Percentiles rank a stretch among this genome's conserved stretches.
Evolutionary conservation across 2,329 filamentous ascomycete genomes (phyloP).

Genomic region (Lecanoromycetidae sp.): DNA sequence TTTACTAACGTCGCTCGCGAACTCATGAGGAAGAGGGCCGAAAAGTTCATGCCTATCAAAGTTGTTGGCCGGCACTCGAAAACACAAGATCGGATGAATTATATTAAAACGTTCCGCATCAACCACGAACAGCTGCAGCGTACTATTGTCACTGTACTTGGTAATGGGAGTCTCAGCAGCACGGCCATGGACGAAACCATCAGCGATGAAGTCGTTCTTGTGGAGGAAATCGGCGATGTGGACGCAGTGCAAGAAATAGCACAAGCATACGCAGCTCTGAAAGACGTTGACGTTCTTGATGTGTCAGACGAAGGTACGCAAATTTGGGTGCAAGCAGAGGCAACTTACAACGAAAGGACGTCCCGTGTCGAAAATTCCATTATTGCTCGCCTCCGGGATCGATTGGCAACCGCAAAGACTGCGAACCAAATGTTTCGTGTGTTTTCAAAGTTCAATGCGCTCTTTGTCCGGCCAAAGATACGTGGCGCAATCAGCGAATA

Average conservation of each 20-base stretch:
- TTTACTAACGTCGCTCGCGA: conserved; percentile 97
- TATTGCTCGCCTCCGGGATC: conserved; percentile 83
- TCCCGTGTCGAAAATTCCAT: conserved; percentile 98
- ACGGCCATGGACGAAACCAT: conserved; percentile 40
- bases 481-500: conserved; percentile 95
- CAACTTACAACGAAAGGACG: conserved; percentile 93
- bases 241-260: conserved; percentile 94
- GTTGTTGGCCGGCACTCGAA: conserved; percentile 77
- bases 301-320: conserved; percentile 82
- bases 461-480: conserved; percentile 98
- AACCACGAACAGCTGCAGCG: conserved; percentile 96
- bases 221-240: conserved; percentile 92
- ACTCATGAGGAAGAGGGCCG: conserved; percentile 80
- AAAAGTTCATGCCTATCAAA: conserved; percentile 98
- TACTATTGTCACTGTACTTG: conserved; percentile 94
- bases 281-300: conserved; percentile 90
- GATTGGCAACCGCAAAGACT: conserved; percentile 87
- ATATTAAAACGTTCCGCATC: conserved; percentile 86
- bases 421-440: conserved; percentile 99
- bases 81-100: conserved; percentile 80
- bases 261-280: conserved; percentile 85
- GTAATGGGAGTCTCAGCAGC: conserved; percentile 53
- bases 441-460: conserved; percentile 98
- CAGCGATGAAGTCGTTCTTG: conserved; percentile 53
- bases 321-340: conserved; percentile 85